These are phyloP conservation scores for Ruellia speciosa DNA, from an alignment of 305 asterid genomes.

Conservation along the genomic window DNA sequence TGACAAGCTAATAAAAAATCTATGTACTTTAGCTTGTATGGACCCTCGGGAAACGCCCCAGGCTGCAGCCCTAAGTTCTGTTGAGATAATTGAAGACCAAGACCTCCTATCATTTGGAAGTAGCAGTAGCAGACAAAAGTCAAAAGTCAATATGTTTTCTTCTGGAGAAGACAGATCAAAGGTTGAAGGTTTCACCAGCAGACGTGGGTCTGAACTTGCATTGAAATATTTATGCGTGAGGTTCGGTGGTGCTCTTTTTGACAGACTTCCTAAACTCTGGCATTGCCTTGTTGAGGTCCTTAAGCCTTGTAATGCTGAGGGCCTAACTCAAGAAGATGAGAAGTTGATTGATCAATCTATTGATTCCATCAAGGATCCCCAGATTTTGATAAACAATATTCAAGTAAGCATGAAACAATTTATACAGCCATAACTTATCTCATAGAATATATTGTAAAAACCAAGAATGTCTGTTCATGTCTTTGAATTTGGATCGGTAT, in stretches of 20 bases:
- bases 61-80: slow-evolving; percentile 74
- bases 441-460: slow-evolving; percentile 7
- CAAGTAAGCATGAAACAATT: slow-evolving; percentile 49
- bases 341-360: slow-evolving; percentile 53
- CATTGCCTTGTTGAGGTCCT: slow-evolving; percentile 90
- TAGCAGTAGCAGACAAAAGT: slow-evolving; percentile 44
- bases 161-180: slow-evolving; percentile 86
- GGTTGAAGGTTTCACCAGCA: slow-evolving; percentile 83
- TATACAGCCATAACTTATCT: slow-evolving; percentile 8
- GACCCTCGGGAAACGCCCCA: slow-evolving; percentile 98
- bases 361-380: slow-evolving; percentile 65
- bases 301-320: slow-evolving; percentile 63
- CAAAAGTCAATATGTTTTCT: slow-evolving; percentile 59
- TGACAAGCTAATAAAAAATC: slow-evolving; percentile 82
- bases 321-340: slow-evolving; percentile 57
- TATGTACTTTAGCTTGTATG: slow-evolving; percentile 74
- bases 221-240: slow-evolving; percentile 77
- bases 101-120: slow-evolving; percentile 74
- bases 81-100: slow-evolving; percentile 82
- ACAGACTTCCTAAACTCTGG: slow-evolving; percentile 88
- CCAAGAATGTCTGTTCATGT: neutral
- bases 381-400: slow-evolving; percentile 77
- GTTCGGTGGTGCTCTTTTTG: slow-evolving; percentile 75
- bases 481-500: too few relatives aligned
- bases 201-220: slow-evolving; percentile 96